phyloP scores from a whole-genome alignment of 2,329 filamentous ascomycete species.

The Fusarium sp. region DNA sequence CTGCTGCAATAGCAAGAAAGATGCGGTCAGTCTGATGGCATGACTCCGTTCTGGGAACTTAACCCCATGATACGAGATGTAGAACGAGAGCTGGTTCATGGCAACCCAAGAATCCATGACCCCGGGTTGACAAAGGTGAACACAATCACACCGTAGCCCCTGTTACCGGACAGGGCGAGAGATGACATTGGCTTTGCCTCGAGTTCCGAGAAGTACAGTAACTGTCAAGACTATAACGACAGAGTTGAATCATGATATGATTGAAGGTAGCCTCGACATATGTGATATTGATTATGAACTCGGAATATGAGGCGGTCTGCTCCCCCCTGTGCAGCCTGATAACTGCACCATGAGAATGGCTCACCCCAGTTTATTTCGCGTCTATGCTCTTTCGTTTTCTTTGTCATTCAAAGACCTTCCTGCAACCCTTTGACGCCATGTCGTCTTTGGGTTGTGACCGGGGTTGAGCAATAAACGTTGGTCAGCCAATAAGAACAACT shows the following conservation, averaged over 20 bases:
- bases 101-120: neutral
- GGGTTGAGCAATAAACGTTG: conserved; percentile 32
- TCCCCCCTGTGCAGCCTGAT: neutral
- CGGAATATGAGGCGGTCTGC: neutral
- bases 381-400: neutral
- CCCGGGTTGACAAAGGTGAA: neutral
- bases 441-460: conserved; percentile 42
- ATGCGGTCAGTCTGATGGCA: neutral
- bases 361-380: conserved; percentile 1
- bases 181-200: neutral
- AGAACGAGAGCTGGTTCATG: neutral
- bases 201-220: neutral
- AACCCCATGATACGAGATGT: neutral
- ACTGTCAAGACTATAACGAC: neutral
- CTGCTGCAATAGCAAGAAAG: neutral
- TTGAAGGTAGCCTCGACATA: neutral
- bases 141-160: neutral
- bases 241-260: neutral
- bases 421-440: conserved; percentile 33
- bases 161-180: neutral
- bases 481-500: conserved; percentile 43
- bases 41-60: neutral
- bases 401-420: conserved; percentile 3
- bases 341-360: neutral
- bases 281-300: neutral